These are phyloP conservation scores for Echinochloa phyllopogon DNA, from an alignment of 176 grass and related monocot species.

Conservation along the genomic window DNA sequence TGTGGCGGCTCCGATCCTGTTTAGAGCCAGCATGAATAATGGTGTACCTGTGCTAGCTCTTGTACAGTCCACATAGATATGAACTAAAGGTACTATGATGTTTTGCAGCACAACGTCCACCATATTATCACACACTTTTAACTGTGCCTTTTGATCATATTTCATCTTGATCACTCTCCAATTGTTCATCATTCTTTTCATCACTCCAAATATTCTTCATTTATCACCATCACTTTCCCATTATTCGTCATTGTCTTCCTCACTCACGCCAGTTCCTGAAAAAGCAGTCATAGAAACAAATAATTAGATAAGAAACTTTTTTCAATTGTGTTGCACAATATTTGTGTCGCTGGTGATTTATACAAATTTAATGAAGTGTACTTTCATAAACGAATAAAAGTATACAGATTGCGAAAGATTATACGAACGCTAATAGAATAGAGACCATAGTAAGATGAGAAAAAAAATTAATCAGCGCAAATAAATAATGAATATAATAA, in stretches of 20 bases:
- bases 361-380: not conserved
- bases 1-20: no score
- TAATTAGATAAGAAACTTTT: not conserved
- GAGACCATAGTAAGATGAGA: not conserved
- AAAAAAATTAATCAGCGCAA: not conserved
- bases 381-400: not conserved
- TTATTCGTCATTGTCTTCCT: no score
- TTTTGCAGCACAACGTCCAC: not conserved
- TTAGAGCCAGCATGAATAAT: no score
- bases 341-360: not conserved
- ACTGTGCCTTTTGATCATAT: constrained; percentile 6
- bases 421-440: not conserved
- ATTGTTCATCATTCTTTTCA: constrained; percentile 1
- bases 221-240: not conserved
- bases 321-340: not conserved
- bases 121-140: not conserved
- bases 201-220: not conserved
- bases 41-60: no score
- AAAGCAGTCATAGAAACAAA: not conserved
- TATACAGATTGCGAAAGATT: not conserved
- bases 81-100: not conserved
- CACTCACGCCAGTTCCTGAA: not conserved
- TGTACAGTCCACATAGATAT: no score
- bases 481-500: not conserved
- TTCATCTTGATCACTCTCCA: constrained; percentile 5